Evolutionary conservation across 352 stramenopile genomes (phyloP), one percentile per base, ranked within the genome.

Genomic region (Phytopythium ostracodes): DNA sequence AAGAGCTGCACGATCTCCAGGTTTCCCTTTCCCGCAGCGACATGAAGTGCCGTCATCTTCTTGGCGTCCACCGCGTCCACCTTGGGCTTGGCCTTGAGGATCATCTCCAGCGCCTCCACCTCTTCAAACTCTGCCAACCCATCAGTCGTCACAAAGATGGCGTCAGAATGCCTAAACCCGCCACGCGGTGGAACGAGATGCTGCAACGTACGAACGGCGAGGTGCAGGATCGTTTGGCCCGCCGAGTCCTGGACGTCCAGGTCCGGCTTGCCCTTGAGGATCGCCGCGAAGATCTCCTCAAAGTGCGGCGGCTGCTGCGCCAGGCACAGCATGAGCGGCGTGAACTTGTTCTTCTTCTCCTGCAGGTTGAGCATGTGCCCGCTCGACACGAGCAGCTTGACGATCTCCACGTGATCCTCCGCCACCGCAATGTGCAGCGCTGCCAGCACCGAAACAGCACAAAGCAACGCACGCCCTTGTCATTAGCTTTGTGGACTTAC

Each of bases 341-440:
- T 92, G 66, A 91, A 91, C 42, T 71, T 74, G 56, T 75, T 84
- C 67, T 91, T 91, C 71, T 88, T 92, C 31, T 90, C 77, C 66
- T 91, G 79, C 50, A 83, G 63, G 33, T 92, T 87, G 17, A 92
- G 72, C 60, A 74, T 71, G n/a, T 73, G 79, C 17, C 84, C 81
- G 73, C 88, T 80, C 57, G 72, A 69, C 29, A 91, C 80, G 22
- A 92, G 68, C 60, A 89, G 73, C 67, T 86, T 71, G 35, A 91
- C 84, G 61, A 92, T 74, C 59, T 88, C 72, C 53, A 91, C 49
- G 59, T 91, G 79, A 49, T 88, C 81, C 51, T 92, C 84, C 14
- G 81, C 66, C 36, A 92, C 81, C 14, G 84, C 84, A 46, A 90
- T 70, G 58, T 92, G 84, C 38, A 92, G 73, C 11, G 75, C 84